phyloP scores from a whole-genome alignment of 2,329 filamentous ascomycete genomes.

The Pseudopyrenochaeta lycopersici region DNA sequence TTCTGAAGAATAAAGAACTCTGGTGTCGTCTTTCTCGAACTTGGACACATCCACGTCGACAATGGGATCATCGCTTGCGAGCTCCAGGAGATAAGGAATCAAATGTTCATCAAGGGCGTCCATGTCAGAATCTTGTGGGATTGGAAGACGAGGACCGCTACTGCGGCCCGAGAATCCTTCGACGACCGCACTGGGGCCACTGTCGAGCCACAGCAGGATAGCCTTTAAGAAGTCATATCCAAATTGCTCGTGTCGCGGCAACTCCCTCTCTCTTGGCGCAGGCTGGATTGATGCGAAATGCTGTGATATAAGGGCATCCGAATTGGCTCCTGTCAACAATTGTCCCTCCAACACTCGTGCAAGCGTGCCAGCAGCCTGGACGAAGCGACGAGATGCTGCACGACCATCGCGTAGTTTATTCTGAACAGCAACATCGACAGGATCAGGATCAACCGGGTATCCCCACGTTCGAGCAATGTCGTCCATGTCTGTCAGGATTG shows the following conservation, averaged over 20 bases:
- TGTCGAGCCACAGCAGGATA: slow-evolving; percentile 69
- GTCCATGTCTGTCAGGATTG: slow-evolving; percentile 64
- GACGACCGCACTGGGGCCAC: slow-evolving; percentile 63
- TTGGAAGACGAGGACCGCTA: slow-evolving; percentile 59
- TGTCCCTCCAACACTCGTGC: slow-evolving; percentile 65
- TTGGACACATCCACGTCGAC: slow-evolving; percentile 66
- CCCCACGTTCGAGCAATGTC: slow-evolving; percentile 64
- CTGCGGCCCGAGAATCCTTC: slow-evolving; percentile 64
- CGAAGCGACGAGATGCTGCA: slow-evolving; percentile 66
- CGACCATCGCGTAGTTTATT: slow-evolving; percentile 65
- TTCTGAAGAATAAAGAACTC: slow-evolving; percentile 63
- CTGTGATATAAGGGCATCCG: slow-evolving; percentile 48
- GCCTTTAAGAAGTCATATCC: slow-evolving; percentile 72
- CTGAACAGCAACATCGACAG: slow-evolving; percentile 63
- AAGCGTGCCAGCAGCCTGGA: slow-evolving; percentile 69
- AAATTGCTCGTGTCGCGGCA: slow-evolving; percentile 60
- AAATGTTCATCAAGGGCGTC: slow-evolving; percentile 65
- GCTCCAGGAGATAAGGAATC: slow-evolving; percentile 66
- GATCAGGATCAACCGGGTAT: slow-evolving; percentile 66
- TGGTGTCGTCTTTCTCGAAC: slow-evolving; percentile 65
- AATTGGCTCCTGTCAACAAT: slow-evolving; percentile 55
- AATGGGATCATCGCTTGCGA: slow-evolving; percentile 61
- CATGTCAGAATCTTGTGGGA: slow-evolving; percentile 59
- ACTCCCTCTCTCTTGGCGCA: slow-evolving; percentile 49
- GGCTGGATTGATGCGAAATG: slow-evolving; percentile 60